Conservation (phyloP, 768 basidiomycete species). For the Coprinellus micaceus region DNA sequence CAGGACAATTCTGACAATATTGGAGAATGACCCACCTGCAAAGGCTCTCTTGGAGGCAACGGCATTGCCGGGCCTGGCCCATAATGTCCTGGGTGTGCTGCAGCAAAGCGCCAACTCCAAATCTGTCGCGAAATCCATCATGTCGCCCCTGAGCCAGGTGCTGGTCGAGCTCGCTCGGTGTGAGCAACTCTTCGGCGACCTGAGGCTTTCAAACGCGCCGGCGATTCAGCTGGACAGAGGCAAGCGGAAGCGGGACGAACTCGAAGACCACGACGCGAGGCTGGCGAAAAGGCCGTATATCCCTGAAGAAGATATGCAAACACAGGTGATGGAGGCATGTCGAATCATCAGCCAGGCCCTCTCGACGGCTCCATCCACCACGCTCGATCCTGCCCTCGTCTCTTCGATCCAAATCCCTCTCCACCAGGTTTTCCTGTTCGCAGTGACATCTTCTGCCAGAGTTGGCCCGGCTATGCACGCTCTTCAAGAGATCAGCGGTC, state of each 20-base stretch:
- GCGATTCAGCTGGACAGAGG: slow-evolving; percentile 62
- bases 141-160: slow-evolving; percentile 54
- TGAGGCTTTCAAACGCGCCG: slow-evolving; percentile 61
- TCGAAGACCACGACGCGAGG: slow-evolving; percentile 29
- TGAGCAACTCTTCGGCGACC: slow-evolving; percentile 58
- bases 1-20: slow-evolving; percentile 54
- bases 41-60: slow-evolving; percentile 50
- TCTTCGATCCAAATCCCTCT: slow-evolving; percentile 69
- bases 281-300: slow-evolving; percentile 44
- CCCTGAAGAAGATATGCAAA: slow-evolving; percentile 45
- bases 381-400: slow-evolving; percentile 55
- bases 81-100: slow-evolving; percentile 56
- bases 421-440: slow-evolving; percentile 76
- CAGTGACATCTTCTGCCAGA: slow-evolving; percentile 61
- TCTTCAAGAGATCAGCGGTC: slow-evolving; percentile 73
- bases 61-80: slow-evolving; percentile 43
- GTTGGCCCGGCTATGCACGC: slow-evolving; percentile 51
- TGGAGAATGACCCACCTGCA: slow-evolving; percentile 55
- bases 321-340: slow-evolving; percentile 59
- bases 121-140: slow-evolving; percentile 48
- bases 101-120: slow-evolving; percentile 44
- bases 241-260: slow-evolving; percentile 71
- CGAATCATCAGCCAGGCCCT: slow-evolving; percentile 52
- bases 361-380: slow-evolving; percentile 30
- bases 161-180: slow-evolving; percentile 67